Evolutionary conservation across 1,139 yeast species (phyloP), one percentile per base, ranked within the genome.

Genomic region (Suhomyces choctaworum): DNA sequence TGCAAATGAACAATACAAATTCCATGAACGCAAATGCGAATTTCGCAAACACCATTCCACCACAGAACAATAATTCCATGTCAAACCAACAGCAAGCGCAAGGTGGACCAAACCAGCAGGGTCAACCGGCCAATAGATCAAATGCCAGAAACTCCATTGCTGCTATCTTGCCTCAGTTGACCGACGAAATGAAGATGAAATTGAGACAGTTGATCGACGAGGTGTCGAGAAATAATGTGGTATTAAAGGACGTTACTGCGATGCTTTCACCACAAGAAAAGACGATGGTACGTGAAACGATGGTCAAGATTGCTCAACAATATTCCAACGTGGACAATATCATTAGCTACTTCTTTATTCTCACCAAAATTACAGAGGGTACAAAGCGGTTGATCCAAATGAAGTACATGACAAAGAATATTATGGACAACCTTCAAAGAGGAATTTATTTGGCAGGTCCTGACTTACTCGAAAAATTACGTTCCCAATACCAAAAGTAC

Each of bases 401-500:
- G 72, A 82, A 87, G 58, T 73, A 79, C 43, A 82, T 87, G 83
- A 78, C 87, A 28, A 82, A 80, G 50, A 83, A 82, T 54, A 84
- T 87, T 42, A 64, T 82, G 52, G 94, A 86, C 35, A 78, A 76
- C 45, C 60, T 83, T 56, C 73, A 78, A 50, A 66, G 78, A 58
- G 80, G 85, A 25, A 59, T 75, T 38, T 81, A 75, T 58, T 67
- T 82, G 57, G 81, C 92, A 9, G 73, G 76, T 4, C 84, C 85
- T 6, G 87, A 79, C 37, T 70, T 86, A 31, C 66, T 86, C 32
- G 86, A 79, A 34, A 83, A 82, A 56, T 74, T 88, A 37, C 76
- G 81, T 42, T 65, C 72, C 32, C 95, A 87, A 50, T 80, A 85
- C 44, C 83, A 80, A 41, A 78, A 82, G 51, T 87, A 83, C 54